phyloP scores from a whole-genome alignment of 1,284 basidiomycete genomes.

The Trichosporon coremiiforme region DNA sequence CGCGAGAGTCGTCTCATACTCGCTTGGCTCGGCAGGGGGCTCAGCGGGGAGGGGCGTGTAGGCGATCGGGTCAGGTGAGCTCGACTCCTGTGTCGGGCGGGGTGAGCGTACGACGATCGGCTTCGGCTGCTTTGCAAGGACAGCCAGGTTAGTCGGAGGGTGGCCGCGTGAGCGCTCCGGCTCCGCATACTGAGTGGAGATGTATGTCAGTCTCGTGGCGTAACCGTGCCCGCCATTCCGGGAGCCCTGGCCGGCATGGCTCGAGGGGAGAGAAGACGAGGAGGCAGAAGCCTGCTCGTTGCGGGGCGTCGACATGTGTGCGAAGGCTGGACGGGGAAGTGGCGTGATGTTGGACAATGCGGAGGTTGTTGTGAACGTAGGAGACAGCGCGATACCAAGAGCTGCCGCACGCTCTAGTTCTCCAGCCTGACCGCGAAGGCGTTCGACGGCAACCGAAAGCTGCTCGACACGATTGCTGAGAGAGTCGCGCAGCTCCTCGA shows the following conservation, averaged over 20 bases:
- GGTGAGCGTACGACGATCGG: constrained; percentile 21
- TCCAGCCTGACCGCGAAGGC: constrained; percentile 38
- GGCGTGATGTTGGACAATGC: constrained; percentile 22
- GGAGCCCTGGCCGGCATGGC: neutral
- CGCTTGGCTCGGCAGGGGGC: constrained; percentile 16
- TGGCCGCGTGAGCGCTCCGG: constrained; percentile 12
- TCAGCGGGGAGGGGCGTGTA: constrained; percentile 1
- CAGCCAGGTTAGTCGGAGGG: constrained; percentile 28
- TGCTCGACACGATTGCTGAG: constrained; percentile 39
- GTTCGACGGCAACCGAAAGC: constrained; percentile 39
- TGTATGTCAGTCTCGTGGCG: neutral
- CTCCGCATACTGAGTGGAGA: neutral
- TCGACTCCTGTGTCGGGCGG: neutral
- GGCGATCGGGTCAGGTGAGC: constrained; percentile 10
- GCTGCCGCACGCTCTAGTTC: constrained; percentile 35
- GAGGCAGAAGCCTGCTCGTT: constrained; percentile 3
- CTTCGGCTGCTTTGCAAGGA: constrained; percentile 22
- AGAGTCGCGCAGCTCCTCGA: constrained; percentile 42
- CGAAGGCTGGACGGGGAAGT: constrained; percentile 13
- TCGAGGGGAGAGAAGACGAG: neutral
- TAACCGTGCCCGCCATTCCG: constrained; percentile 8
- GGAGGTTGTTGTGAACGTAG: neutral
- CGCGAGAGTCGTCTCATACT: constrained; percentile 1
- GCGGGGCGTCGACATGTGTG: constrained; percentile 4
- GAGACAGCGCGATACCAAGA: neutral